phyloP scores from a whole-genome alignment of 2,329 filamentous ascomycete species.

The Aschersonia sp. region DNA sequence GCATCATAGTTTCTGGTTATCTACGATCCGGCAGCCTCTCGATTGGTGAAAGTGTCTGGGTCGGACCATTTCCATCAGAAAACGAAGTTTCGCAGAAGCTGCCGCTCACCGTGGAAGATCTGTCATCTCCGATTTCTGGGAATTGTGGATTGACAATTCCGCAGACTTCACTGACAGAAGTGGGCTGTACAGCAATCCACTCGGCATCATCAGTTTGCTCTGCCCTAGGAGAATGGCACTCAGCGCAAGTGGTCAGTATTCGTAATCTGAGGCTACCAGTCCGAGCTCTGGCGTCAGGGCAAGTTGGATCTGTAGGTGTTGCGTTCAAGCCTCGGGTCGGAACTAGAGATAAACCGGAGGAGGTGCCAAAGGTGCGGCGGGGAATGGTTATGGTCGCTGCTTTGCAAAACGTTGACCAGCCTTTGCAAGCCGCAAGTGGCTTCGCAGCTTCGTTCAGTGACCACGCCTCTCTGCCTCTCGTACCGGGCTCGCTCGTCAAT shows the following conservation, averaged over 20 bases:
- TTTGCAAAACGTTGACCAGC: constrained; percentile 39
- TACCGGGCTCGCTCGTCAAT: constrained; percentile 57
- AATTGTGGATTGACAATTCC: constrained; percentile 33
- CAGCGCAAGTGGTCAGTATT: constrained; percentile 69
- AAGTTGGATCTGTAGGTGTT: constrained; percentile 82
- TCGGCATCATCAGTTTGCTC: constrained; percentile 36
- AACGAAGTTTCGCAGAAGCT: constrained; percentile 27
- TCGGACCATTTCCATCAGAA: constrained; percentile 63
- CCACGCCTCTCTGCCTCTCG: constrained; percentile 45
- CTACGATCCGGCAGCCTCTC: constrained; percentile 65
- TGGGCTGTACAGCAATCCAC: constrained; percentile 35
- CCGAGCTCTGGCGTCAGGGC: constrained; percentile 57
- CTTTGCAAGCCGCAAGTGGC: constrained; percentile 51
- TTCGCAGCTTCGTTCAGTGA: constrained; percentile 60
- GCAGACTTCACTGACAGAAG: constrained; percentile 38
- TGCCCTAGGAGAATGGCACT: constrained; percentile 59
- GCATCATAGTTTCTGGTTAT: constrained; percentile 72
- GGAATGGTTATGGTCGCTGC: constrained; percentile 68
- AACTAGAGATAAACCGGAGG: constrained; percentile 2
- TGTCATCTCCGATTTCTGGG: constrained; percentile 26
- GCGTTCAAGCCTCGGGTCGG: constrained; percentile 31
- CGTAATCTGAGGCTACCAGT: constrained; percentile 80
- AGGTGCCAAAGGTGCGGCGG: constrained; percentile 43
- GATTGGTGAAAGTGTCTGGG: constrained; percentile 61
- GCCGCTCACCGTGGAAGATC: constrained; percentile 25